Evolutionary conservation across 495 filamentous ascomycete genomes (phyloP).

Genomic region (Opeltia flavorubescens): DNA sequence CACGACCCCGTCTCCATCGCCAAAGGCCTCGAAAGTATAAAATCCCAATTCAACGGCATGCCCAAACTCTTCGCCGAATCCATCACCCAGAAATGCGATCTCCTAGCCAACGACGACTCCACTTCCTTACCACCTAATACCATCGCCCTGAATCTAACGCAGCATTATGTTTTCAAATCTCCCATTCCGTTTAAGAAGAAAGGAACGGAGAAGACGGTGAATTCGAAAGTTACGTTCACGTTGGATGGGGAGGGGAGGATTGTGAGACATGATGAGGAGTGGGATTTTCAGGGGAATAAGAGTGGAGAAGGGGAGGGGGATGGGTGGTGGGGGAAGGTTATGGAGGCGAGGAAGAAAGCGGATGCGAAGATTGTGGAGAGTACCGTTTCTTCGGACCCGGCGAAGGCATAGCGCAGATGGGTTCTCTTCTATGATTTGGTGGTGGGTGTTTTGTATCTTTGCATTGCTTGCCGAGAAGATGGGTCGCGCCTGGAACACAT

Average conservation of each 20-base stretch:
- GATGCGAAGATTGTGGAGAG: constrained; percentile 13
- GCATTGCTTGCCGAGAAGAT: no score
- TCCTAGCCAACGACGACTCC: constrained; percentile 2
- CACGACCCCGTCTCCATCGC: constrained; percentile 18
- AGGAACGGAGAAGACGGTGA: constrained; percentile 8
- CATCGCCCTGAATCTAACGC: constrained; percentile 9
- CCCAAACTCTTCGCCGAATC: constrained; percentile 13
- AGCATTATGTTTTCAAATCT: constrained; percentile 11
- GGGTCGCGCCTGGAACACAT: no score
- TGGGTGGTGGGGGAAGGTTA: constrained; percentile 10
- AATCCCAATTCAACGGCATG: constrained; percentile 13
- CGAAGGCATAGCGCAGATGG: constrained; percentile 3
- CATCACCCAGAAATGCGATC: constrained; percentile 10
- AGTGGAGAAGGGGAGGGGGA: constrained; percentile 9
- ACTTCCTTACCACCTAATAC: not conserved
- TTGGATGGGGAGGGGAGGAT: constrained; percentile 7
- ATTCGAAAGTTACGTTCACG: constrained; percentile 11
- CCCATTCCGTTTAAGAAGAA: constrained; percentile 6
- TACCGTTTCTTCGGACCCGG: constrained; percentile 7
- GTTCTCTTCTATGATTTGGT: no score
- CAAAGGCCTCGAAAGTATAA: constrained; percentile 14
- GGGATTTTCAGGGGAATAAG: constrained; percentile 11
- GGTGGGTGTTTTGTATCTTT: no score
- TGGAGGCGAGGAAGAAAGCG: constrained; percentile 11
- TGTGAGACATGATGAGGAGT: constrained; percentile 12